These are phyloP conservation scores for Lagenaria siceraria DNA, from an alignment of 306 rosid species.

Conservation along the genomic window DNA sequence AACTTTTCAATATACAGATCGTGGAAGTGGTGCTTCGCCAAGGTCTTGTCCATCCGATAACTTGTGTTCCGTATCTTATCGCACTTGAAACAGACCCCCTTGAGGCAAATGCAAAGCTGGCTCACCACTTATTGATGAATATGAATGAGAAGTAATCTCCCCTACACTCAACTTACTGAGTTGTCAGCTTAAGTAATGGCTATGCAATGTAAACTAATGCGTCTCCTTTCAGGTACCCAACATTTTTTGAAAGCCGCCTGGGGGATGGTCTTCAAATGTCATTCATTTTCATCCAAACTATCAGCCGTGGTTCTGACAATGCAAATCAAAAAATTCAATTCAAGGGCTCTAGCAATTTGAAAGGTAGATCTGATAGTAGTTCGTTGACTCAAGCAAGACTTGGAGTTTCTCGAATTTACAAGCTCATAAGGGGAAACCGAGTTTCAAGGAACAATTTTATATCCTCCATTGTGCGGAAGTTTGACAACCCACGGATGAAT, in stretches of 20 bases:
- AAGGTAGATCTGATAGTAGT: constrained; percentile 51
- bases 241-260: constrained; percentile 91
- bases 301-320: constrained; percentile 33
- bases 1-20: constrained; percentile 40
- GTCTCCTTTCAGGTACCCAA: constrained; percentile 74
- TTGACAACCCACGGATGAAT: constrained; percentile 61
- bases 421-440: constrained; percentile 88
- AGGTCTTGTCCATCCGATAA: constrained; percentile 99
- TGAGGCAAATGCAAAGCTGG: constrained; percentile 71
- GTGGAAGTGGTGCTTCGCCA: constrained; percentile 95
- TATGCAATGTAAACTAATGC: constrained; percentile 16
- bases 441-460: constrained; percentile 88
- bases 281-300: constrained; percentile 63
- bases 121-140: constrained; percentile 90
- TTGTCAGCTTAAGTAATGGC: neutral
- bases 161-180: neutral
- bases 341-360: constrained; percentile 35
- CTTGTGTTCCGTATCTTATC: constrained; percentile 90
- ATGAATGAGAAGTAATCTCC: constrained; percentile 85
- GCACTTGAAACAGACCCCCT: constrained; percentile 96
- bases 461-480: constrained; percentile 87
- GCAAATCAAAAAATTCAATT: constrained; percentile 34
- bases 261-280: constrained; percentile 99
- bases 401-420: constrained; percentile 97
- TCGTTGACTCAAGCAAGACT: constrained; percentile 74